Percentiles rank a stretch among this genome's conserved stretches.
phyloP scores from a whole-genome alignment of 75 land plant genomes.

The Cunninghamia lanceolata region DNA sequence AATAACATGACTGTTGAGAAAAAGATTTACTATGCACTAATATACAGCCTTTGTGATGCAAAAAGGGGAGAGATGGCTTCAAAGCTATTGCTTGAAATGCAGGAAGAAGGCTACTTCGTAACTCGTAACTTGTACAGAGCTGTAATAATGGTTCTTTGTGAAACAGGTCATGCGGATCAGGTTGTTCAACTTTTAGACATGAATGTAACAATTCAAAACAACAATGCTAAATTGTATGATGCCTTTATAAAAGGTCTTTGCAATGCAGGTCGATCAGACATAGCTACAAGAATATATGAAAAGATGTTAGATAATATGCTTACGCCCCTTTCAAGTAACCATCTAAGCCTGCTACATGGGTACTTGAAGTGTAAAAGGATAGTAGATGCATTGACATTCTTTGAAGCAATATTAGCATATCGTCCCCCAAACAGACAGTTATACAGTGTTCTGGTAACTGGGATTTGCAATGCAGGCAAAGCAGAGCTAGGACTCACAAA shows the following conservation, averaged over 20 bases:
- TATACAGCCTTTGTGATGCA: constrained; percentile 25
- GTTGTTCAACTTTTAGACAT: constrained; percentile 36
- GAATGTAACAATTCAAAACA: constrained; percentile 21
- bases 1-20: neutral
- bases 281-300: constrained; percentile 35
- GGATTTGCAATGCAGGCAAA: constrained; percentile 38
- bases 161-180: constrained; percentile 19
- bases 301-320: constrained; percentile 31
- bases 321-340: constrained; percentile 20
- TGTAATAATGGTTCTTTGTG: constrained; percentile 33
- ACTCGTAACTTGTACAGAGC: constrained; percentile 20
- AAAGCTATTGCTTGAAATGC: constrained; percentile 46
- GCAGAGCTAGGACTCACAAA: constrained; percentile 24
- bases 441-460: constrained; percentile 37
- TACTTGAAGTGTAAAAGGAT: constrained; percentile 38
- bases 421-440: constrained; percentile 24
- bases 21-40: constrained; percentile 18
- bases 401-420: constrained; percentile 16
- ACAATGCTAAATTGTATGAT: constrained; percentile 23
- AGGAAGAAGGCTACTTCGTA: constrained; percentile 36
- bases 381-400: constrained; percentile 40
- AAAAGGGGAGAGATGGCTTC: constrained; percentile 39
- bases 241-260: constrained; percentile 50
- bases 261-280: constrained; percentile 27
- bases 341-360: constrained; percentile 37